Evolutionary conservation across 768 basidiomycete genomes (phyloP).

Genomic region (Suillus subaureus): DNA sequence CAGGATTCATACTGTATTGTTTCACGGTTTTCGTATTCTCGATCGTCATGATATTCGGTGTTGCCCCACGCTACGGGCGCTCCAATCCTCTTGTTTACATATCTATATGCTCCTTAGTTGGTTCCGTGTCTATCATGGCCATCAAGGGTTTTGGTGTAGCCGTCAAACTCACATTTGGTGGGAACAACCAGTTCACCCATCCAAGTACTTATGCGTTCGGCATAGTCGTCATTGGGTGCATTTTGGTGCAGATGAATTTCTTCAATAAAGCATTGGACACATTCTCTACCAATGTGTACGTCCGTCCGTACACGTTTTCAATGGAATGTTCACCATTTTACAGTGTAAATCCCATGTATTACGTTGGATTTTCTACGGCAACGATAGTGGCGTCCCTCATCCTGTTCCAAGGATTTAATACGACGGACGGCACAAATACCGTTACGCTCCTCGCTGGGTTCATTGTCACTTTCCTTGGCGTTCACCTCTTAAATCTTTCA

Average conservation of each 20-base stretch:
- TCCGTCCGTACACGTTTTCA: slow-evolving; percentile 14
- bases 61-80: slow-evolving; percentile 85
- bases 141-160: slow-evolving; percentile 99
- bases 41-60: slow-evolving; percentile 82
- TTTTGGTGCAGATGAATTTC: slow-evolving; percentile 92
- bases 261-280: slow-evolving; percentile 98
- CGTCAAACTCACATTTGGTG: slow-evolving; percentile 88
- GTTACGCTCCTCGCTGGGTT: slow-evolving; percentile 90
- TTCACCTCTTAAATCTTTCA: slow-evolving; percentile 90
- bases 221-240: slow-evolving; percentile 78
- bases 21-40: slow-evolving; percentile 81
- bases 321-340: background rate
- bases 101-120: slow-evolving; percentile 95
- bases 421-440: slow-evolving; percentile 77
- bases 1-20: slow-evolving; percentile 92
- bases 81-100: slow-evolving; percentile 90
- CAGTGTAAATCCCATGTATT: slow-evolving; percentile 98
- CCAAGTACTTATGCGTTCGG: slow-evolving; percentile 97
- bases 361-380: slow-evolving; percentile 92
- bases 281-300: slow-evolving; percentile 97
- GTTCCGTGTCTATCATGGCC: slow-evolving; percentile 97
- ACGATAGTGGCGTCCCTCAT: slow-evolving; percentile 95
- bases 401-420: slow-evolving; percentile 97
- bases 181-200: slow-evolving; percentile 94
- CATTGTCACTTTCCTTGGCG: slow-evolving; percentile 91